Base-by-base conservation (phyloP, 805 yeast genomes). In the Candida qinlingensis region DNA sequence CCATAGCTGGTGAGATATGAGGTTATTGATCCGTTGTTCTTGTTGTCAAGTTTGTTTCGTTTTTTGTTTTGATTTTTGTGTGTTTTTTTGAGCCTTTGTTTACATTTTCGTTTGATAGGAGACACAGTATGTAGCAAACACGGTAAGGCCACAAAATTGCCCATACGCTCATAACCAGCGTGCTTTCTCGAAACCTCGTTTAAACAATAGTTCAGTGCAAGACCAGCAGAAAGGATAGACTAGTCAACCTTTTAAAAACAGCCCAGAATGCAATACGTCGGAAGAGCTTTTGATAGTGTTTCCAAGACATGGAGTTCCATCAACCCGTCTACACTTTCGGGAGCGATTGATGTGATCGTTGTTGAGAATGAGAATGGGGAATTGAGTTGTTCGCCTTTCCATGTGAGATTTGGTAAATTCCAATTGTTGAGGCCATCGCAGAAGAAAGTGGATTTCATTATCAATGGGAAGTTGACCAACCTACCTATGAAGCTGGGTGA, bases 251-350 rank as follows among this genome's bases (percentile, higher is more conserved):
- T 19, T 19, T 7, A 19, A 13, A 29, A 26, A 39, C 6, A 9
- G 5, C 19, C 26, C 10, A 10, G 45, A 39, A 92, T 92, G 98
- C 98, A 92, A 68, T 92, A 90, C 82, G 94, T 92, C 54, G 97
- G 96, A 13, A 79, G 96, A 62, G 97, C 96, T 19, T 83, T 95
- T 51, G 97, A 89, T 33, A 85, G 96, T 36, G 96, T 94, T 7
- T 91, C 96, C 49, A 90, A 90, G 66, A 94, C 97, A 44, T 92
- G 97, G 98, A 89, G 90, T 55, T 88, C 97, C 29, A 81, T 94
- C 56, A 94, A 94, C 61, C 99, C 99, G 3, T 89, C 98, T 1
- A 94, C 99, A 0, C 75, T 94, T 13, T 83, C 96, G 25, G 99
- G 99, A 5, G 99, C 98, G 25, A 94, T 94, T 65, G 99, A 94